These are phyloP conservation scores for Neofusicoccum sp. DNA, from an alignment of 2,329 filamentous ascomycete genomes.

Conservation along the genomic window DNA sequence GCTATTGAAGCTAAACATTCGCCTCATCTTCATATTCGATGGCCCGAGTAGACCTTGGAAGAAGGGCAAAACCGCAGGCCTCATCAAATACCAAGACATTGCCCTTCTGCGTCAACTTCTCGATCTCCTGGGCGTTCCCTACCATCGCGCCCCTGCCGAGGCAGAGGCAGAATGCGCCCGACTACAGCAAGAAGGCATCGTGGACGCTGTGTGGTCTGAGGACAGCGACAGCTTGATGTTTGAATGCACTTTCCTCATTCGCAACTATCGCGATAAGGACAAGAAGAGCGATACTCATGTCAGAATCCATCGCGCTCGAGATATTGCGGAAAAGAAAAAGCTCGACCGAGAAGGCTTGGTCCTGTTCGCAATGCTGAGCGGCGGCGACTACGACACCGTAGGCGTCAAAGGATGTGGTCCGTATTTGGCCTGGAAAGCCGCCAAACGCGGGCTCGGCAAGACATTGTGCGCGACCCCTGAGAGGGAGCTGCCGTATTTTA, in stretches of 20 bases:
- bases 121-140: conserved; percentile 40
- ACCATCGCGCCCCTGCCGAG: conserved; percentile 47
- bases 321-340: conserved; percentile 28
- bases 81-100: conserved; percentile 34
- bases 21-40: conserved; percentile 56
- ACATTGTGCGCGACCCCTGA: conserved; percentile 24
- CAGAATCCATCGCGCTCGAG: conserved; percentile 31
- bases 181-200: conserved; percentile 44
- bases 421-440: conserved; percentile 28
- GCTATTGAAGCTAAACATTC: conserved; percentile 50
- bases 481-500: neutral
- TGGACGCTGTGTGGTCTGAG: conserved; percentile 51
- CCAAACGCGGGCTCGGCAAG: conserved; percentile 31
- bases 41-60: conserved; percentile 46
- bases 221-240: conserved; percentile 51
- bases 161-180: conserved; percentile 50
- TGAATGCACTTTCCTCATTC: conserved; percentile 44
- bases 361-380: conserved; percentile 41
- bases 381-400: conserved; percentile 41
- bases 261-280: conserved; percentile 32
- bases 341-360: conserved; percentile 39
- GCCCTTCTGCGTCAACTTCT: conserved; percentile 39
- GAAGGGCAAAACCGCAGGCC: conserved; percentile 29
- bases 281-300: conserved; percentile 32
- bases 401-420: conserved; percentile 40